Evolutionary conservation across 192 early-diverging fungal genomes (phyloP), one percentile per base, ranked within the genome.

Genomic region (Umbelopsis vinacea): DNA sequence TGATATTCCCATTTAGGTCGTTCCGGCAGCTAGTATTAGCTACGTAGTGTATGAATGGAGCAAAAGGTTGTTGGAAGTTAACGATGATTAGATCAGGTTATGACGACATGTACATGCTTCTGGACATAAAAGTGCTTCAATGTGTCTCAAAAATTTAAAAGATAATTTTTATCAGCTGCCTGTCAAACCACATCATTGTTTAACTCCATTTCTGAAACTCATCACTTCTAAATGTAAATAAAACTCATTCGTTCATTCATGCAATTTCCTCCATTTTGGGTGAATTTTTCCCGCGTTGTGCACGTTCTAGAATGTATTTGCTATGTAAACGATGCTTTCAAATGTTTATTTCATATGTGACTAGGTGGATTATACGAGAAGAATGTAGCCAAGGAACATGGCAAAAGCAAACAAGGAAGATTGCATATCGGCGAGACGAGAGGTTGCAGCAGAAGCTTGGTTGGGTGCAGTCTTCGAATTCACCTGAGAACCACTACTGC

Each of bases 21-120:
- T 93, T 12, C 92, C 92, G 9, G 89, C 92, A 26, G 91, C 89
- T 26, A 85, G 82, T 47, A 91, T 93, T 33, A 87, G 81, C 66
- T 92, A 92, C 72, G 84, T 89, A 0, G 88, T 89, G 26, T 92
- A 91, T 80, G 91, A 92, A 69, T 79, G 82, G 73, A 83, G 55
- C 22, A 89, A 89, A 70, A 47, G 10, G 35, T 46, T 67, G 7
- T 55, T 84, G 67, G 75, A 43, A 81, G 29, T 72, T 37, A 63
- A 83, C 76, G 69, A 52, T 53, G 69, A 48, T 8, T 52, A 48
- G 21, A 6, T 19, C 7, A 45, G 57, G 40, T 6, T 43, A 43
- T 43, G 6, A 43, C 40, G 40, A 43, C 40, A 43, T 11, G 5
- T 43, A 6, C 40, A n/a, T 63, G 57, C 57, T 63, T 37, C 57